Evolutionary conservation across 2,329 filamentous ascomycete species (phyloP).

Genomic region (Penicillium sp.): DNA sequence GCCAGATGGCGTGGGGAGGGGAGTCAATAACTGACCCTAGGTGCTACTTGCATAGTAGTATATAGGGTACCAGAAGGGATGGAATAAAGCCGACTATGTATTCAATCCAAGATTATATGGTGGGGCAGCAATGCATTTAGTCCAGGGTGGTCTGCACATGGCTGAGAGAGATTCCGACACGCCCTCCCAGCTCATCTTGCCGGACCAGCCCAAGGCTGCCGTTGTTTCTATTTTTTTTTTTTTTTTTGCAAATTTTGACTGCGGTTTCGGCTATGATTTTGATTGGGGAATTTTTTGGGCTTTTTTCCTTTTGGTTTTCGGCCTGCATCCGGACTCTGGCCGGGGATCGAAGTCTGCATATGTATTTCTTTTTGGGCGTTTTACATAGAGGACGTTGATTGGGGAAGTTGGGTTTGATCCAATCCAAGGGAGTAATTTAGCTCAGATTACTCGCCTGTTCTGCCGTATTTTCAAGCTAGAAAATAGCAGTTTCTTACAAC

Average conservation of each 20-base stretch:
- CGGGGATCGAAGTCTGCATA: not conserved
- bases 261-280: not conserved
- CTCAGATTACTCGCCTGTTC: no score
- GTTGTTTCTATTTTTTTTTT: not conserved
- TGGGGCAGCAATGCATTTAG: not conserved
- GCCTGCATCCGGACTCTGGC: not conserved
- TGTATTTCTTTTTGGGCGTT: not conserved
- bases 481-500: no score
- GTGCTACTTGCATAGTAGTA: not conserved
- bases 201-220: no score
- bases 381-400: not conserved
- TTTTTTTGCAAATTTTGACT: not conserved
- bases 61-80: not conserved
- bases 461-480: no score
- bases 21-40: no score
- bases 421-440: not conserved
- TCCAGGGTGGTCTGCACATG: not conserved
- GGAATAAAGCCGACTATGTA: not conserved
- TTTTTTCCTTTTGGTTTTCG: not conserved
- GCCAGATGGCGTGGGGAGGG: not conserved
- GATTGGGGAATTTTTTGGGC: not conserved
- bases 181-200: not conserved
- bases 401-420: no score
- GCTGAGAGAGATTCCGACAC: not conserved
- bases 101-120: not conserved